phyloP scores from a whole-genome alignment of 2,329 filamentous ascomycete genomes.

The Neobulgaria alba region DNA sequence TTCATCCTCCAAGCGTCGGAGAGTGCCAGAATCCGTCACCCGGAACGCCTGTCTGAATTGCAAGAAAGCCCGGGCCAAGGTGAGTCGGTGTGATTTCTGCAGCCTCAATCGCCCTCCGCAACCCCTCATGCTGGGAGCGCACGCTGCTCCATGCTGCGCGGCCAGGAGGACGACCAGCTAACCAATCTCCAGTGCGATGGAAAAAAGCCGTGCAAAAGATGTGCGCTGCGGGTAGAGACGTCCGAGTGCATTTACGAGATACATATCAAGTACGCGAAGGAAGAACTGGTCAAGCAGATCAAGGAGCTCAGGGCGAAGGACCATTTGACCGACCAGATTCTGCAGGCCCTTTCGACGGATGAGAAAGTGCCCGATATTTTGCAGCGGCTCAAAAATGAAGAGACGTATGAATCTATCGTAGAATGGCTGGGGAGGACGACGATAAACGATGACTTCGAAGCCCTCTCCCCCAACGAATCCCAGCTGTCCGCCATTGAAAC shows the following conservation, averaged over 20 bases:
- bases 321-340: constrained; percentile 24
- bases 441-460: constrained; percentile 16
- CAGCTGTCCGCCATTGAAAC: constrained; percentile 19
- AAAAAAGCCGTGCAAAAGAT: constrained; percentile 27
- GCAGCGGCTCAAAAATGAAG: constrained; percentile 23
- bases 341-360: constrained; percentile 23
- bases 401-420: constrained; percentile 24
- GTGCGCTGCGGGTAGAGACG: constrained; percentile 20
- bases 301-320: constrained; percentile 25
- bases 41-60: constrained; percentile 30
- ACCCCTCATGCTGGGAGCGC: too few relatives aligned
- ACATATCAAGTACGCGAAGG: constrained; percentile 30
- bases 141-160: too few relatives aligned
- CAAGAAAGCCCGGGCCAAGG: constrained; percentile 31
- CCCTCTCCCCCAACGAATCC: constrained; percentile 20
- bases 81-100: constrained; percentile 11
- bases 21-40: constrained; percentile 28
- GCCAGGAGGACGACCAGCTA: too few relatives aligned
- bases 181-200: constrained; percentile 28
- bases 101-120: too few relatives aligned
- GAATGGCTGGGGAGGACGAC: constrained; percentile 22
- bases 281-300: constrained; percentile 28
- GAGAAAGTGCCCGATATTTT: constrained; percentile 26
- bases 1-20: constrained; percentile 22
- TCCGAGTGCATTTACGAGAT: constrained; percentile 27